phyloP scores from a whole-genome alignment of 1,284 basidiomycete genomes.

The Vanrija sp. region DNA sequence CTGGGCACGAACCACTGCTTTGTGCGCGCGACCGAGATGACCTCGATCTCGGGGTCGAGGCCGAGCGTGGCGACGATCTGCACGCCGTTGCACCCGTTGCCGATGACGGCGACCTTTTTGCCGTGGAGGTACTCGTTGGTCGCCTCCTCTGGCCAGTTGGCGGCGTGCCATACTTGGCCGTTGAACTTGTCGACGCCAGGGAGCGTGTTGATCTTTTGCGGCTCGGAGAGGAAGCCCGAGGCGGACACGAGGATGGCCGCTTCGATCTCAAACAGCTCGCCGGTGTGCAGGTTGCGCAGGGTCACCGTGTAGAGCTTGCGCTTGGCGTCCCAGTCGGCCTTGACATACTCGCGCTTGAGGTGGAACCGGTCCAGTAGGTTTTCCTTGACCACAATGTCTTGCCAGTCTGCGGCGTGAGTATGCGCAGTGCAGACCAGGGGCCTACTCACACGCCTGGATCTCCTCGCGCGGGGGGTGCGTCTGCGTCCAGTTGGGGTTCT shows the following conservation, averaged over 20 bases:
- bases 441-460: slow-evolving; percentile 12
- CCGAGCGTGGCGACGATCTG: slow-evolving; percentile 12
- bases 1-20: slow-evolving; percentile 12
- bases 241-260: slow-evolving; percentile 24
- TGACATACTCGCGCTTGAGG: not conserved
- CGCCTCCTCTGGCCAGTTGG: slow-evolving; percentile 23
- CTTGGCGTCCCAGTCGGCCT: slow-evolving; percentile 8
- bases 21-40: slow-evolving; percentile 4
- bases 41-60: slow-evolving; percentile 5
- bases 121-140: slow-evolving; percentile 13
- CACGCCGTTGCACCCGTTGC: slow-evolving; percentile 11
- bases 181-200: slow-evolving; percentile 21
- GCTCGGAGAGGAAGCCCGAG: slow-evolving; percentile 26
- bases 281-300: not conserved
- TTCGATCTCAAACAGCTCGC: not conserved
- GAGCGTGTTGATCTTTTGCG: slow-evolving; percentile 16
- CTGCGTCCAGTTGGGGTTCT: slow-evolving; percentile 15
- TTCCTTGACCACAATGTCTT: slow-evolving; percentile 2
- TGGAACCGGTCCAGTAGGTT: not conserved
- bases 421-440: not conserved
- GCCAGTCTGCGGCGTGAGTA: slow-evolving; percentile 1
- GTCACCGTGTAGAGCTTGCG: slow-evolving; percentile 2
- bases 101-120: slow-evolving; percentile 14
- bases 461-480: slow-evolving; percentile 15
- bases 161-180: slow-evolving; percentile 20